These are phyloP conservation scores for Aspergillus olivimuriae DNA, from an alignment of 495 filamentous ascomycete species.

Conservation along the genomic window DNA sequence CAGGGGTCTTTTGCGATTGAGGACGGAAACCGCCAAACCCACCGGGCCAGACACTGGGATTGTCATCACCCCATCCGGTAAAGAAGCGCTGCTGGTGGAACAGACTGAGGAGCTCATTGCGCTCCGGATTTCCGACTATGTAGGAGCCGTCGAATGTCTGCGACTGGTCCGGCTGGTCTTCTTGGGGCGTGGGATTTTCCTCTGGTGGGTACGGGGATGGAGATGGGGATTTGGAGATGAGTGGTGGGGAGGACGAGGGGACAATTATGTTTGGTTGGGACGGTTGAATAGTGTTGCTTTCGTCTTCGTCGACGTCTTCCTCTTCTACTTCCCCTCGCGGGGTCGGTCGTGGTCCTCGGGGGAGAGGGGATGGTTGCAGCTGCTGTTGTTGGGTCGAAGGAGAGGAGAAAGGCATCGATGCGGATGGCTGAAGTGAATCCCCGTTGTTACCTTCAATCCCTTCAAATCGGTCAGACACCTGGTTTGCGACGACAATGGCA, in stretches of 20 bases:
- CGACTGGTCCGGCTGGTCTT: slow-evolving; percentile 7
- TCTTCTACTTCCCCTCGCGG: no score
- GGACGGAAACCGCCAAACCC: slow-evolving; percentile 6
- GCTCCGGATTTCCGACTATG: slow-evolving; percentile 30
- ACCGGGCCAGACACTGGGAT: slow-evolving; percentile 1
- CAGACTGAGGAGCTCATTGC: slow-evolving; percentile 54
- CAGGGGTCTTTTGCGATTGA: slow-evolving; percentile 65
- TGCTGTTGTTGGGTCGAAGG: slow-evolving; percentile 8
- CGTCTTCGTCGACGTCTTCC: no score
- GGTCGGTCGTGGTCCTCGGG: no score
- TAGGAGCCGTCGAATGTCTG: slow-evolving; percentile 33
- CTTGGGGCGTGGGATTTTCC: slow-evolving; percentile 22
- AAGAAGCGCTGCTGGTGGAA: slow-evolving; percentile 91
- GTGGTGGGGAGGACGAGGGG: slow-evolving; percentile 24
- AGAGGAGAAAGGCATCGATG: no score
- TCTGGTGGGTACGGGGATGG: slow-evolving; percentile 26
- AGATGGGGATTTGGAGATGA: no score
- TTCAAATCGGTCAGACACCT: slow-evolving; percentile 86
- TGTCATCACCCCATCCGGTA: slow-evolving; percentile 81
- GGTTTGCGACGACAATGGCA: slow-evolving; percentile 88
- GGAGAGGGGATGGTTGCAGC: background rate
- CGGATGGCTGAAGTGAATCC: no score
- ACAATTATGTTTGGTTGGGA: slow-evolving; percentile 13
- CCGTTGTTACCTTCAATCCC: slow-evolving; percentile 9
- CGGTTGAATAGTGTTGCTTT: slow-evolving; percentile 11